Evolutionary conservation across 106 monocot species (phyloP).

Genomic region (Dendrobium nobile): DNA sequence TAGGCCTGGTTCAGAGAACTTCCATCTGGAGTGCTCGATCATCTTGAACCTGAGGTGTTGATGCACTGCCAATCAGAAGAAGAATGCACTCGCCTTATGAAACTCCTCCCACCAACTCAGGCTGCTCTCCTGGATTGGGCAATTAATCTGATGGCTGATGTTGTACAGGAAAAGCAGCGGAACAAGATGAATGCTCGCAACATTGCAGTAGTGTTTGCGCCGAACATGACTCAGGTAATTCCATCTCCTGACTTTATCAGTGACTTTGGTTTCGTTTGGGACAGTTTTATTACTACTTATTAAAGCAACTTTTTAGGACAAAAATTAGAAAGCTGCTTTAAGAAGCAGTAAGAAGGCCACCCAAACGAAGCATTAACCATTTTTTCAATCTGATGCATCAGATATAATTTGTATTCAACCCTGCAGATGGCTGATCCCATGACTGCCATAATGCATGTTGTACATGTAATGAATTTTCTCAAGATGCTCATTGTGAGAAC

Average conservation of each 20-base stretch:
- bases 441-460: constrained; percentile 4
- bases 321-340: too few relatives aligned
- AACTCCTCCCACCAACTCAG: constrained; percentile 43
- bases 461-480: constrained; percentile 8
- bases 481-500: not conserved
- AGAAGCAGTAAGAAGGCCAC: too few relatives aligned
- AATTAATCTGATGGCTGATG: constrained; percentile 70
- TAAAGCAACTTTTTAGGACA: too few relatives aligned
- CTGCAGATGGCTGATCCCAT: constrained; percentile 3
- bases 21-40: constrained; percentile 55
- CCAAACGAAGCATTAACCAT: too few relatives aligned
- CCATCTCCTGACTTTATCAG: not conserved
- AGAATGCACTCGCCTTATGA: constrained; percentile 42
- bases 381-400: not conserved
- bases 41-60: constrained; percentile 44
- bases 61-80: constrained; percentile 71
- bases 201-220: constrained; percentile 64
- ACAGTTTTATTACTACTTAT: too few relatives aligned
- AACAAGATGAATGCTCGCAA: constrained; percentile 80
- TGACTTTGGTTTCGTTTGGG: too few relatives aligned
- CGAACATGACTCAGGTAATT: constrained; percentile 64
- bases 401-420: not conserved
- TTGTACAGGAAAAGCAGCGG: constrained; percentile 46
- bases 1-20: constrained; percentile 83
- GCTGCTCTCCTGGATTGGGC: constrained; percentile 67